phyloP scores from a whole-genome alignment of 2,329 filamentous ascomycete species.

The Claviceps capensis region DNA sequence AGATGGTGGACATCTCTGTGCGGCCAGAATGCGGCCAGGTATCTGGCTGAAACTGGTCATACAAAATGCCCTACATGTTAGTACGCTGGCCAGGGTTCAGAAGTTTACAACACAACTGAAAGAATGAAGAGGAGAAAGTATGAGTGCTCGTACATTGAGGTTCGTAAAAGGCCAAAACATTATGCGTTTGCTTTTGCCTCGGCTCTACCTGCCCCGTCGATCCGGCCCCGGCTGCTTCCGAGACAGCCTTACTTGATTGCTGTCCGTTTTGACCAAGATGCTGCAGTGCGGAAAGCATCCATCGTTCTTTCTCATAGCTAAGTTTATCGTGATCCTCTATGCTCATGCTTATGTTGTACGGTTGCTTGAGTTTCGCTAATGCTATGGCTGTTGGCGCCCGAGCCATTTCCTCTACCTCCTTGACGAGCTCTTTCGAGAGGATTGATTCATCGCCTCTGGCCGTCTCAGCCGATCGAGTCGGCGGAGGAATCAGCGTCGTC shows the following conservation, averaged over 20 bases:
- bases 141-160: conserved; percentile 25
- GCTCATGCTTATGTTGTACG: background rate
- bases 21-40: background rate
- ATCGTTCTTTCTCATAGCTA: conserved; percentile 20
- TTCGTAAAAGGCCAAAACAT: conserved; percentile 36
- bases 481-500: background rate
- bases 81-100: background rate
- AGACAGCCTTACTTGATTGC: background rate
- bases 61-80: background rate
- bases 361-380: conserved; percentile 8
- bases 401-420: conserved; percentile 6
- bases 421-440: background rate
- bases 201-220: background rate
- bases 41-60: background rate
- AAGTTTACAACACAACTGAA: background rate
- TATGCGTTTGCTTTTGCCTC: conserved; percentile 11
- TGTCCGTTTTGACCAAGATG: conserved; percentile 23
- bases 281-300: conserved; percentile 46
- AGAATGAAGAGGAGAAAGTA: background rate
- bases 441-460: background rate
- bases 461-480: background rate
- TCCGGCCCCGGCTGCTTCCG: background rate
- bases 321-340: conserved; percentile 1
- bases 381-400: conserved; percentile 5
- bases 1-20: conserved; percentile 3